A percentile compares a stretch with the other conserved stretches of the same genome.
These are phyloP conservation scores for Sphagnum tenellum DNA, from an alignment of 225 moss, liverwort and hornwort genomes.

Conservation along the genomic window DNA sequence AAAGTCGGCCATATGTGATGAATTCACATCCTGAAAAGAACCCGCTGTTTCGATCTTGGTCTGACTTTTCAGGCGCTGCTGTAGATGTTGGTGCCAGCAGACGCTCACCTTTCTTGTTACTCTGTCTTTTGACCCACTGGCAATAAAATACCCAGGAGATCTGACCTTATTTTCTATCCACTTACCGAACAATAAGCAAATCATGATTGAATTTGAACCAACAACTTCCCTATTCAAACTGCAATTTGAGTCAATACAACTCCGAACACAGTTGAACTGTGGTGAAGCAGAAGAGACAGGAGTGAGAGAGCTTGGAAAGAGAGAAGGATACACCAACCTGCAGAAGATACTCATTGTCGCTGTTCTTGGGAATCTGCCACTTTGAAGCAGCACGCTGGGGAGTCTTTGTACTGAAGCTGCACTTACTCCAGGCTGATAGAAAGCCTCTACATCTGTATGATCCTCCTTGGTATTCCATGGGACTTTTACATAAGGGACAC, in stretches of 20 bases:
- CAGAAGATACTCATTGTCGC: constrained; percentile 55
- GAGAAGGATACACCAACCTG: constrained; percentile 28
- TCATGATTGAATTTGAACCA: no score
- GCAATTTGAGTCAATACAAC: no score
- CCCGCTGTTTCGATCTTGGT: no score
- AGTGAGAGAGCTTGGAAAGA: neutral
- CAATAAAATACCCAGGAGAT: neutral
- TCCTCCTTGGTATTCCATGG: constrained; percentile 79
- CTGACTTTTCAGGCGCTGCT: constrained; percentile 18
- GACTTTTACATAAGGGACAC: constrained; percentile 76
- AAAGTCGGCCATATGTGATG: constrained; percentile 32
- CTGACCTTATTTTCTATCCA: no score
- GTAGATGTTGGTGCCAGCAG: constrained; percentile 34
- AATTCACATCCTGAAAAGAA: constrained; percentile 38
- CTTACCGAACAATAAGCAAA: no score
- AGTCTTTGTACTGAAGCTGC: constrained; percentile 52
- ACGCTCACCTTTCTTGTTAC: constrained; percentile 40
- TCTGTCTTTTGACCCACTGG: constrained; percentile 47
- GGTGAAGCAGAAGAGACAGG: neutral
- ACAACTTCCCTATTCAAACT: no score
- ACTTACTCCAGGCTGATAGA: constrained; percentile 92
- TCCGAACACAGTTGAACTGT: no score
- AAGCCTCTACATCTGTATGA: constrained; percentile 85
- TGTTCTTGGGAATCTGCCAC: constrained; percentile 68
- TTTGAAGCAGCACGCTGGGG: constrained; percentile 51